Evolutionary conservation across 1,139 yeast species (phyloP), one percentile per base, ranked within the genome.

Genomic region (Pichia kudriavzevii): DNA sequence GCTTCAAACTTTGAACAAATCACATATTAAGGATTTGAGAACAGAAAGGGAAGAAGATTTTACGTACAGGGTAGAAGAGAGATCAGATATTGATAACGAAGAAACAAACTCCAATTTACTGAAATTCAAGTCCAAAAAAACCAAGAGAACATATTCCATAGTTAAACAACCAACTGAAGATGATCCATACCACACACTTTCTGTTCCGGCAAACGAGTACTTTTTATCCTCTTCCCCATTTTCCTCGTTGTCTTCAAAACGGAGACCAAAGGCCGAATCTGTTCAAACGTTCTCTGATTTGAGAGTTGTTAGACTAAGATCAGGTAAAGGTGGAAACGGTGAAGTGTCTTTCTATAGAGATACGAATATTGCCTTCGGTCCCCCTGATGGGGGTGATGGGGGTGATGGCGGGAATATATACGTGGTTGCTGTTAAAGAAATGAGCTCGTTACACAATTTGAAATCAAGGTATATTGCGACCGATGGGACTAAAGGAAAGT

Each of bases 351-450:
- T 91, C 56, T 72, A 80, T 45, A 64, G 95, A 42, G 97, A 85
- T 49, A 84, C 95, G 2, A 83, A 87, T 34, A 63, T 84, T 28
- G 69, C 95, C 0, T 67, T 70, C 14, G 98, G 98, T 0, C 97
- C 98, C 0, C 94, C 98, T 0, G 95, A 88, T 57, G 98, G 98
- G 17, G 98, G 98, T 12, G 97, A 91, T 58, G 98, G 98, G 17
- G 98, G 98, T 5, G 64, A 68, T 42, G 98, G 98, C 10, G 98
- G 98, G 2, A 70, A 81, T 36, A 71, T 91, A 3, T 88, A 79
- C 53, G 71, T 91, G 4, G 83, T 78, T 53, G 95, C 94, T 2
- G 78, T 79, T 2, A 75, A 72, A 29, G 83, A 81, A 12, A 50
- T 79, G 36, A 72, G 78, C 25, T 77, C 91, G 1, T 60, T 91